These are phyloP conservation scores for Bassia scoparia DNA, from an alignment of 148 eudicot genomes.

Conservation along the genomic window DNA sequence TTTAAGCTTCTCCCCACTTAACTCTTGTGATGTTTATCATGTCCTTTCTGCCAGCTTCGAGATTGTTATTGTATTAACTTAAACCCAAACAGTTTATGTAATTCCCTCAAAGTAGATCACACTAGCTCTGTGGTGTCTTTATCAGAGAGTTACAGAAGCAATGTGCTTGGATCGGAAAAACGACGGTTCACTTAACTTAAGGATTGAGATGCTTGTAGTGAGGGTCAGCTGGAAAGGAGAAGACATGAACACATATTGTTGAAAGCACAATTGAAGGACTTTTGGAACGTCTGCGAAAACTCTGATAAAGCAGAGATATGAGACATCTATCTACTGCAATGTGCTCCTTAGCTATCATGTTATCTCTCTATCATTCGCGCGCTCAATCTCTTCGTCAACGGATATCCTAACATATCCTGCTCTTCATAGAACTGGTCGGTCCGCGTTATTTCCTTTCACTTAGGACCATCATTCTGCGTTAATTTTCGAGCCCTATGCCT, in stretches of 20 bases:
- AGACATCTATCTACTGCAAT: no score
- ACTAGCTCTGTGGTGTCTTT: constrained; percentile 20
- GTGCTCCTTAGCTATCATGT: no score
- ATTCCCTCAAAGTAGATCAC: constrained; percentile 26
- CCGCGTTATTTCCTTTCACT: no score
- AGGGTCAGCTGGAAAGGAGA: constrained; percentile 72
- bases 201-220: constrained; percentile 76
- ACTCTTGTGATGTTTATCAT: not conserved
- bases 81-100: constrained; percentile 67
- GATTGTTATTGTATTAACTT: constrained; percentile 65
- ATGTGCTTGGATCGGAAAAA: constrained; percentile 62
- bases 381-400: no score
- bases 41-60: constrained; percentile 60
- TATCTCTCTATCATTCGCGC: no score
- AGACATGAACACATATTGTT: constrained; percentile 50
- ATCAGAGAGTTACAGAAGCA: constrained; percentile 44
- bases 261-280: constrained; percentile 52
- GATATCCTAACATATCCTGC: no score
- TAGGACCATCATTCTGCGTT: no score
- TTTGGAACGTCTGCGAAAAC: constrained; percentile 39
- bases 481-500: no score
- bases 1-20: not conserved
- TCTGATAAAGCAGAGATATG: constrained; percentile 24
- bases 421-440: no score
- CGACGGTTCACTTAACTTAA: constrained; percentile 64